Percentiles rank a stretch among this genome's conserved stretches.
These are phyloP conservation scores for bread wheat (Triticum aestivum) DNA, from an alignment of 176 grass and related monocot species.

Conservation along the genomic window DNA sequence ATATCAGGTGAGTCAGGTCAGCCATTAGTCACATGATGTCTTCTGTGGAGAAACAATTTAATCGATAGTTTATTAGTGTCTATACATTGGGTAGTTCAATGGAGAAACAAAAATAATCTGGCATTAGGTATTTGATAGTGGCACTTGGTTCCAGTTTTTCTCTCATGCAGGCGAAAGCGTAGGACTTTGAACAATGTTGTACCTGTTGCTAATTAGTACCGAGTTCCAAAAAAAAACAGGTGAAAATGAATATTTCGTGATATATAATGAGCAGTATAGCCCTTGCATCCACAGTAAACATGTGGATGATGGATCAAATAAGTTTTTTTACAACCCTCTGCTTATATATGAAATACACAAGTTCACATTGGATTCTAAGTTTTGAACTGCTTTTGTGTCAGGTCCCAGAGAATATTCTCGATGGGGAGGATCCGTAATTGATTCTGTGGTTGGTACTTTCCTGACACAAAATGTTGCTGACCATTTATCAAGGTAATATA, in stretches of 20 bases:
- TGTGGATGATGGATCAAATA: not conserved
- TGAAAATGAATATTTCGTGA: not conserved
- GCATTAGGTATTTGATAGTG: conserved; percentile 8
- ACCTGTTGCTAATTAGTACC: not conserved
- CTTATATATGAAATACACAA: not conserved
- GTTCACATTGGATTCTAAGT: conserved; percentile 24
- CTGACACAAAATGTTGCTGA: conserved; percentile 55
- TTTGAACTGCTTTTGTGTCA: conserved; percentile 32
- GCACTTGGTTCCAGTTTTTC: not conserved
- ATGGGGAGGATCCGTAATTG: conserved; percentile 50
- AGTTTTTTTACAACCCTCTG: not conserved
- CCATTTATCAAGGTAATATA: conserved; percentile 54
- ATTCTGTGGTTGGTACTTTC: conserved; percentile 54
- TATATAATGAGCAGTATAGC: not conserved
- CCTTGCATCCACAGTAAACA: conserved; percentile 7
- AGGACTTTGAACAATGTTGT: not conserved
- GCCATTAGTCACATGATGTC: not conserved
- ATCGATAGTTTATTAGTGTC: no score
- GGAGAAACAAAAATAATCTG: not conserved
- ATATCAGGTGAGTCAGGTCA: not conserved
- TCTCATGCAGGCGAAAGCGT: not conserved
- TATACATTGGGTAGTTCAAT: not conserved
- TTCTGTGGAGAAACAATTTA: not conserved
- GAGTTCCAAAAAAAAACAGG: not conserved
- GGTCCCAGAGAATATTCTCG: conserved; percentile 46